phyloP scores from a whole-genome alignment of 306 rosid species.

The Vigna unguiculata region DNA sequence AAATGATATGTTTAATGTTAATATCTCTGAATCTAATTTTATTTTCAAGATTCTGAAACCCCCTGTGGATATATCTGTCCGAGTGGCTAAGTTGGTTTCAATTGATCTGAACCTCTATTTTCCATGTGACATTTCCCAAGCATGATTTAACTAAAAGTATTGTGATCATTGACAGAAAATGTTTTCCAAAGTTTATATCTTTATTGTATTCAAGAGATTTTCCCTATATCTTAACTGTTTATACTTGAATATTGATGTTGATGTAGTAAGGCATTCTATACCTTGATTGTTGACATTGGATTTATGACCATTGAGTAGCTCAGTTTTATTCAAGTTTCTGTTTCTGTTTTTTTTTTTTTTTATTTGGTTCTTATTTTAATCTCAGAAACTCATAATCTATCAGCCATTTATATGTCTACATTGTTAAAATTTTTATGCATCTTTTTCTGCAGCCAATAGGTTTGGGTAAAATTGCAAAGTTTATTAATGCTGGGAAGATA shows the following conservation, averaged over 20 bases:
- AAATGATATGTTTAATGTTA: conserved; percentile 25
- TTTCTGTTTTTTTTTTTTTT: conserved; percentile 26
- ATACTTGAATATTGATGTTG: conserved; percentile 9
- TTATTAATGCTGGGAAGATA: conserved; percentile 87
- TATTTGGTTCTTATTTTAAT: conserved; percentile 13
- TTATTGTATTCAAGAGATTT: conserved; percentile 5
- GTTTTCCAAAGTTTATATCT: conserved; percentile 1
- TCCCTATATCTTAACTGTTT: conserved; percentile 14
- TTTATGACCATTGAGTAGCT: neutral
- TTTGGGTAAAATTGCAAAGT: conserved; percentile 81
- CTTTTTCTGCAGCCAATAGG: conserved; percentile 80
- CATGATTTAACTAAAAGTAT: conserved; percentile 23
- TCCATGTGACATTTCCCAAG: neutral
- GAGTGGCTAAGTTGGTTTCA: conserved; percentile 34
- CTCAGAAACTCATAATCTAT: neutral
- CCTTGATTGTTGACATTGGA: conserved; percentile 6
- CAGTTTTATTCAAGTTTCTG: conserved; percentile 14
- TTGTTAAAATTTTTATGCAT: conserved; percentile 15
- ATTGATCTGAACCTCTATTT: conserved; percentile 28
- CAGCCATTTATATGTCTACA: neutral
- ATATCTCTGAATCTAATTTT: conserved; percentile 18
- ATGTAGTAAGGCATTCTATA: conserved; percentile 1
- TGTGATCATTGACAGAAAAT: conserved; percentile 3
- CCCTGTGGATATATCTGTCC: neutral
- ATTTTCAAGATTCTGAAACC: conserved; percentile 11